Conservation (phyloP, 768 basidiomycete genomes). For the Megacollybia marginata region DNA sequence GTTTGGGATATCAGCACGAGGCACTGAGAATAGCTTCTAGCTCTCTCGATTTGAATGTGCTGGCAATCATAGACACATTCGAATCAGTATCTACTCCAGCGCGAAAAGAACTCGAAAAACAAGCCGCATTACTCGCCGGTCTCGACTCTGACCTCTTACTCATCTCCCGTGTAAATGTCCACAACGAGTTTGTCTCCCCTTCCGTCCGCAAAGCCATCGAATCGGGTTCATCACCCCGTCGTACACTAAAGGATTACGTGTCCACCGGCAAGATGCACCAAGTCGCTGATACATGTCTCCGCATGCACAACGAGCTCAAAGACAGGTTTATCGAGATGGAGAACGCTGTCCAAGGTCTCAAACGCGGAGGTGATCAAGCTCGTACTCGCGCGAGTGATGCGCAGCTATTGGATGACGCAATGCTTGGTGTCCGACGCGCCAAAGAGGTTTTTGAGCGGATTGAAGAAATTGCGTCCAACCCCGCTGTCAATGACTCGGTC, state of each 20-base stretch:
- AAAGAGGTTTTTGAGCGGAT: conserved; percentile 55
- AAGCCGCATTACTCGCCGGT: conserved; percentile 52
- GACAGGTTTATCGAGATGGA: conserved; percentile 48
- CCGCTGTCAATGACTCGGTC: conserved; percentile 25
- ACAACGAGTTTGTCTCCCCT: conserved; percentile 68
- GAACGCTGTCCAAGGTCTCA: conserved; percentile 42
- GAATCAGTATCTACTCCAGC: conserved; percentile 48
- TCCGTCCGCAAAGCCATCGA: conserved; percentile 65
- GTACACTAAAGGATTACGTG: conserved; percentile 78
- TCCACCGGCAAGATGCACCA: conserved; percentile 72
- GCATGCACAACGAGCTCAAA: conserved; percentile 53
- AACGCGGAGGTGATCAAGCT: conserved; percentile 51
- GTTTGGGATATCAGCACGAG: conserved; percentile 59
- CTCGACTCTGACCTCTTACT: conserved; percentile 69
- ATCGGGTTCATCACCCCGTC: conserved; percentile 47
- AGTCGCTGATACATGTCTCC: conserved; percentile 64
- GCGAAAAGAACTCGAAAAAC: conserved; percentile 62
- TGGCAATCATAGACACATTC: conserved; percentile 65
- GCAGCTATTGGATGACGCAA: conserved; percentile 55
- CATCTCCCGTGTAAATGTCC: conserved; percentile 57
- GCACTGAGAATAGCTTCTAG: conserved; percentile 68
- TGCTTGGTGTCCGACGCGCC: conserved; percentile 44
- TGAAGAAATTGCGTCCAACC: conserved; percentile 28
- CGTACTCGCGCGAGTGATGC: conserved; percentile 39
- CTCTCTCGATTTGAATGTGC: conserved; percentile 64